These are phyloP conservation scores for Penicillium decumbens DNA, from an alignment of 2,329 filamentous ascomycete species.

Conservation along the genomic window DNA sequence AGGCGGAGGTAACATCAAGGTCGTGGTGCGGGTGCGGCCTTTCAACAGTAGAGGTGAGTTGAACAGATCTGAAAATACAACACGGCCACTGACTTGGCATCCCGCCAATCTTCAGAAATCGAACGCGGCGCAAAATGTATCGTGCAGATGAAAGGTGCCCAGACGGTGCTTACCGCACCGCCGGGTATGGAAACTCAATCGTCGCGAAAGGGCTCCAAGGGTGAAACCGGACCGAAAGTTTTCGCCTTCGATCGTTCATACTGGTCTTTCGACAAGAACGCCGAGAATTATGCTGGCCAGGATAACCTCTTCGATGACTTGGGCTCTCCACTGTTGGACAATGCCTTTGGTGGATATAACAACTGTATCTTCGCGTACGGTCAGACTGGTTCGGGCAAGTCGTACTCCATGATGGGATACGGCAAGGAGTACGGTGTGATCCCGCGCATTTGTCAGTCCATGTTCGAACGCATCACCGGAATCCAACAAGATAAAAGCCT, in stretches of 20 bases:
- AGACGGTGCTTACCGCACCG: conserved; percentile 79
- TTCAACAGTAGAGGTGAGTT: conserved; percentile 86
- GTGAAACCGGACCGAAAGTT: conserved; percentile 66
- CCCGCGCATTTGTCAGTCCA: conserved; percentile 92
- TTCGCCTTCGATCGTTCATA: conserved; percentile 98
- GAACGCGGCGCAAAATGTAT: conserved; percentile 93
- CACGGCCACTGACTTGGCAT: conserved; percentile 7
- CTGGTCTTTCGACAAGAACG: conserved; percentile 89
- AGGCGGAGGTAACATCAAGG: conserved; percentile 97
- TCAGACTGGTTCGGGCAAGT: conserved; percentile 97
- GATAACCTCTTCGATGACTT: conserved; percentile 83
- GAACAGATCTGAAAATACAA: not conserved
- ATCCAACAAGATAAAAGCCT: conserved; percentile 70
- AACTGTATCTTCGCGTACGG: conserved; percentile 99
- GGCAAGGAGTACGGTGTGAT: conserved; percentile 94
- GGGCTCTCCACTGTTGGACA: conserved; percentile 85
- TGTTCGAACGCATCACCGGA: conserved; percentile 80
- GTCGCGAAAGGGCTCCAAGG: conserved; percentile 55
- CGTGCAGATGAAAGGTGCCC: conserved; percentile 88
- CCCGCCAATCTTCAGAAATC: conserved; percentile 57
- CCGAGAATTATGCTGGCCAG: conserved; percentile 81
- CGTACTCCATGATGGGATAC: conserved; percentile 99
- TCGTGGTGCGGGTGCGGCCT: conserved; percentile 92
- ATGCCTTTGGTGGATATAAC: conserved; percentile 97
- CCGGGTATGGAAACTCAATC: conserved; percentile 52